Percentiles rank a stretch among this genome's conserved stretches.
These are phyloP conservation scores for Phytophthora vignae DNA, from an alignment of 352 stramenopile species.

Conservation along the genomic window DNA sequence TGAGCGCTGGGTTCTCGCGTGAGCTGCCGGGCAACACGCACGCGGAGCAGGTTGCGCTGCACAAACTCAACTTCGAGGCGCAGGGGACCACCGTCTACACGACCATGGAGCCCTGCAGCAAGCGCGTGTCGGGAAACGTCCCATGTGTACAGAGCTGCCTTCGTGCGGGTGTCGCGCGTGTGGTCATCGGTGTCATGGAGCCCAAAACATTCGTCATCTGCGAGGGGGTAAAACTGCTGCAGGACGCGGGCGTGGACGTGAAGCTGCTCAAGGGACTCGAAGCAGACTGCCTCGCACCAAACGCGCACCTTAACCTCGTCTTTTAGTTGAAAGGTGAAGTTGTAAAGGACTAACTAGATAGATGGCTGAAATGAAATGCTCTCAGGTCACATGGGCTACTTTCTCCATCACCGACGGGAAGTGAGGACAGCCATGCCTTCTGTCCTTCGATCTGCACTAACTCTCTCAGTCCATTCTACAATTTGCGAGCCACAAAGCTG, in stretches of 20 bases:
- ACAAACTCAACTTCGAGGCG: conserved; percentile 82
- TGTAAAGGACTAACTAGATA: background rate
- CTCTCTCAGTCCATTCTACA: background rate
- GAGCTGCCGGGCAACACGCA: conserved; percentile 91
- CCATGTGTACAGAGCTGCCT: conserved; percentile 87
- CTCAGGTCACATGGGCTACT: too few species aligned
- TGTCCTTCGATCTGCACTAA: background rate
- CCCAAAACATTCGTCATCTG: conserved; percentile 90
- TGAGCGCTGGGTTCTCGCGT: conserved; percentile 83
- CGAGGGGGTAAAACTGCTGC: conserved; percentile 77
- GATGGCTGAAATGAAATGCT: background rate
- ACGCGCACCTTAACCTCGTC: conserved; percentile 72
- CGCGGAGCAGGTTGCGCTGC: conserved; percentile 87
- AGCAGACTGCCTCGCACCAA: conserved; percentile 77
- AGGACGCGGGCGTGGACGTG: conserved; percentile 71
- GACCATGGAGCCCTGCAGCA: conserved; percentile 92
- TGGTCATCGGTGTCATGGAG: conserved; percentile 89
- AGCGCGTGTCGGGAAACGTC: conserved; percentile 84
- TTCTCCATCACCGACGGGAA: background rate
- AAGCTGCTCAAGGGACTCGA: conserved; percentile 78
- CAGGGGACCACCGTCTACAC: conserved; percentile 82
- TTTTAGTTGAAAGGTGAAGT: conserved; percentile 37
- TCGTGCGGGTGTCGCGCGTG: conserved; percentile 63
- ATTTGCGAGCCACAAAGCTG: conserved; percentile 10
- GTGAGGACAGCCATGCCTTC: background rate